Evolutionary conservation across 2,329 filamentous ascomycete species (phyloP).

Genomic region (Colletotrichum sp.): DNA sequence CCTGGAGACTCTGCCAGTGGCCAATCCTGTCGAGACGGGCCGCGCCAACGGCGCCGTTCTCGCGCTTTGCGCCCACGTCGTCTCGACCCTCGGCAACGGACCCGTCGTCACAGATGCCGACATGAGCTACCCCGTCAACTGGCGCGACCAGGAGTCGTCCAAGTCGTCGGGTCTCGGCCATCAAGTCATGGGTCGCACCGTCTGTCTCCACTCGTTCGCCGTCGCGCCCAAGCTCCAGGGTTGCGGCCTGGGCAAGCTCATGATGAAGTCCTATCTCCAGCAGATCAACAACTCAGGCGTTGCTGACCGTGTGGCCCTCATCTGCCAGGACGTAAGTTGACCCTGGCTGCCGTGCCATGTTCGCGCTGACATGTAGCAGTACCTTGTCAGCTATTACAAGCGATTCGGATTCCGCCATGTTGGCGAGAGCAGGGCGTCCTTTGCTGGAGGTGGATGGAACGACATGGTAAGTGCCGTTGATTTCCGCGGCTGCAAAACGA

Average conservation of each 20-base stretch:
- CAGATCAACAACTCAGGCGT: slow-evolving; percentile 74
- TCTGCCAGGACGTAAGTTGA: slow-evolving; percentile 71
- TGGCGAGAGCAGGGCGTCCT: slow-evolving; percentile 72
- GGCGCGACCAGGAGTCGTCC: slow-evolving; percentile 53
- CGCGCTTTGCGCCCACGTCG: slow-evolving; percentile 77
- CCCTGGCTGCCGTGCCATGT: neutral
- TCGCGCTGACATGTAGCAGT: slow-evolving; percentile 38
- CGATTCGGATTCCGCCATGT: slow-evolving; percentile 73
- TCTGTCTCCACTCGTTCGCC: slow-evolving; percentile 83
- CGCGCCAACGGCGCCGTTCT: slow-evolving; percentile 59
- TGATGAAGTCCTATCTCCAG: slow-evolving; percentile 80
- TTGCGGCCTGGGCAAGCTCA: slow-evolving; percentile 73
- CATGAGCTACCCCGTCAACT: slow-evolving; percentile 76
- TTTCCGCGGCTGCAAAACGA: neutral
- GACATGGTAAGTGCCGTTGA: slow-evolving; percentile 69
- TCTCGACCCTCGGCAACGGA: slow-evolving; percentile 73
- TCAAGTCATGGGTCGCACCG: slow-evolving; percentile 73
- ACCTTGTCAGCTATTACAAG: slow-evolving; percentile 77
- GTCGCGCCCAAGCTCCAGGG: slow-evolving; percentile 78
- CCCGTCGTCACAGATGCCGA: slow-evolving; percentile 72
- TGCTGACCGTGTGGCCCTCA: slow-evolving; percentile 75
- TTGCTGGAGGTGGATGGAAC: slow-evolving; percentile 81
- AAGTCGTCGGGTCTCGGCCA: slow-evolving; percentile 61
- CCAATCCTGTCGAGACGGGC: slow-evolving; percentile 64
- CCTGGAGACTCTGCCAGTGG: slow-evolving; percentile 58